Base-by-base conservation (phyloP, 2,329 filamentous ascomycete genomes). In the Cladophialophora exuberans region DNA sequence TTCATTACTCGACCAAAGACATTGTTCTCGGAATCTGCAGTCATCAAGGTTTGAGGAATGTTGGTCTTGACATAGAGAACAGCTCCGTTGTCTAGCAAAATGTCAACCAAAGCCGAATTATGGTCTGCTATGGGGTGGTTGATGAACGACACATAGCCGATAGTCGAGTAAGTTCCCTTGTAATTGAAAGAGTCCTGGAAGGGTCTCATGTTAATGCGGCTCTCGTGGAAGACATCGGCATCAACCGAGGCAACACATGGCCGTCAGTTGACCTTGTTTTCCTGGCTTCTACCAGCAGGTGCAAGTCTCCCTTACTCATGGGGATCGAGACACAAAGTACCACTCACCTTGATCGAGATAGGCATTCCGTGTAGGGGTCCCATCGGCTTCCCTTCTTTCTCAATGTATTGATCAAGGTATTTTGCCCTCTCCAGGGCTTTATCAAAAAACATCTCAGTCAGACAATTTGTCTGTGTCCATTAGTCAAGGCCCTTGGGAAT, bases 331-430 rank as follows among this genome's bases (percentile, higher is more conserved):
- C 39, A 4, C 22, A 25, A 6, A n/a, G 17, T 3, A 4, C 22
- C 10, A n/a, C 39, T 42, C 18, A 58, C 54, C 54, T 60, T 55
- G 17, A 56, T 7, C 10, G 46, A 51, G 4, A 60, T 53, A 13
- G 59, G 56, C 51, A 60, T 65, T 89, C 90, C 46, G 66, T 90
- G 86, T 1, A 90, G 75, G 1, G 86, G 85, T 0, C 87, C 87
- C 31, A 79, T 70, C 0, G 76, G 67, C 56, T 73, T 70, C 7
- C 79, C 76, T 1, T 77, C 78, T 26, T 63, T 63, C n/a, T 70
- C 69, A 1, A 82, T 61, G 55, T 83, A 69, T n/a, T 72, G 71
- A 62, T 87, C 84, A 1, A 90, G 75, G 1, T 86, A 84, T 0
- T 87, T 87, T 26, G 79, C 71, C 0, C 76, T 67, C 58, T 73